phyloP scores from a whole-genome alignment of 768 basidiomycete species.

The Suillus alpinus region DNA sequence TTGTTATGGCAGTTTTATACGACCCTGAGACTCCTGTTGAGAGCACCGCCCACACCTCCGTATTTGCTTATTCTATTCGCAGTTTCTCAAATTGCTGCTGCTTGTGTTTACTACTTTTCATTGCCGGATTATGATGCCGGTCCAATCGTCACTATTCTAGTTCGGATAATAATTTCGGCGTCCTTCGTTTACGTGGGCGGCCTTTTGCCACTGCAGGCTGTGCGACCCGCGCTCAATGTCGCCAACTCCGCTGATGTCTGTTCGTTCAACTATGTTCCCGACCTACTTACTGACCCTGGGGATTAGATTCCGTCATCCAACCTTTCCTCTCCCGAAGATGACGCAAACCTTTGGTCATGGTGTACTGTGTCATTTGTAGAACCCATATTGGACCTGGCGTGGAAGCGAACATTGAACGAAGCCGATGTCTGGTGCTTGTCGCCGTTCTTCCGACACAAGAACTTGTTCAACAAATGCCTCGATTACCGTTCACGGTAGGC shows the following conservation, averaged over 20 bases:
- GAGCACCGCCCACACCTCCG: slow-evolving; percentile 50
- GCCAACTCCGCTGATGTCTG: slow-evolving; percentile 44
- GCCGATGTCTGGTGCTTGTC: slow-evolving; percentile 62
- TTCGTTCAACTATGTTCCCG: slow-evolving; percentile 25
- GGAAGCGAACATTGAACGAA: slow-evolving; percentile 42
- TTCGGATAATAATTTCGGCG: slow-evolving; percentile 34
- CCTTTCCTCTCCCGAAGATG: slow-evolving; percentile 62
- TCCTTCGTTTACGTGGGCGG: slow-evolving; percentile 50
- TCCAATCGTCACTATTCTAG: slow-evolving; percentile 21
- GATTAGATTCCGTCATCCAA: slow-evolving; percentile 46
- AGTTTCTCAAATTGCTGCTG: slow-evolving; percentile 33
- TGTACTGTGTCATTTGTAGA: slow-evolving; percentile 61
- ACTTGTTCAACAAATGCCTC: slow-evolving; percentile 62
- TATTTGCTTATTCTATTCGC: slow-evolving; percentile 47
- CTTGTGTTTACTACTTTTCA: slow-evolving; percentile 36
- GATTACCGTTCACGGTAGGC: slow-evolving; percentile 45
- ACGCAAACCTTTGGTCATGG: slow-evolving; percentile 65
- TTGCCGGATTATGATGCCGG: slow-evolving; percentile 16
- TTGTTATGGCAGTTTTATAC: slow-evolving; percentile 40
- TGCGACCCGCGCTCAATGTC: slow-evolving; percentile 45
- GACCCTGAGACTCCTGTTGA: slow-evolving; percentile 35
- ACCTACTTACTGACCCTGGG: slow-evolving; percentile 8
- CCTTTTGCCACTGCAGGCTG: slow-evolving; percentile 50
- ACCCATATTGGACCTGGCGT: slow-evolving; percentile 55
- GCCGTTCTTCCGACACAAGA: slow-evolving; percentile 66